These are phyloP conservation scores for Plectosphaerella sp. DNA, from an alignment of 2,329 filamentous ascomycete genomes.

Conservation along the genomic window DNA sequence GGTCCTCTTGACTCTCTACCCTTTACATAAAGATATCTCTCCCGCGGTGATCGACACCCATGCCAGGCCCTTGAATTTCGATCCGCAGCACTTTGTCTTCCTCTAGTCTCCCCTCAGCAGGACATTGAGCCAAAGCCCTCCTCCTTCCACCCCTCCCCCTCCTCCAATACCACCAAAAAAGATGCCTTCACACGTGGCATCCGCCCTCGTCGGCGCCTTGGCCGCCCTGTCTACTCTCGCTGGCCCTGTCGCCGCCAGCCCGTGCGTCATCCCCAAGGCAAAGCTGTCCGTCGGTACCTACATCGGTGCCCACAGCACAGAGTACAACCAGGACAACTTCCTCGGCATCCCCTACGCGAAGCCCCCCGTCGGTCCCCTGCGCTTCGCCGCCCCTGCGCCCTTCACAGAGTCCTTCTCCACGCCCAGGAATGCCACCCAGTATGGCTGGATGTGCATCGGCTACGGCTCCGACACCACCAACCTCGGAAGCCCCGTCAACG, in stretches of 20 bases:
- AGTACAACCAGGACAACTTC: slow-evolving; percentile 45
- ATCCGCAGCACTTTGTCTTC: no score
- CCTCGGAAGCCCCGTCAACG: slow-evolving; percentile 17
- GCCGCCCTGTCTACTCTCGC: background rate
- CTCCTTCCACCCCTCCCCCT: background rate
- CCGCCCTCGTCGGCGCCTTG: slow-evolving; percentile 1
- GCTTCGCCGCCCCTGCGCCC: slow-evolving; percentile 46
- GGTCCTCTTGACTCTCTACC: background rate
- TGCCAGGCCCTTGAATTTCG: no score
- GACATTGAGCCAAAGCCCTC: background rate
- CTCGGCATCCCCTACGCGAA: slow-evolving; percentile 54
- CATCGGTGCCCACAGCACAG: slow-evolving; percentile 29
- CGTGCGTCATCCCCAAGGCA: slow-evolving; percentile 4
- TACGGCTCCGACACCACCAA: slow-evolving; percentile 35
- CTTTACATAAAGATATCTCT: no score
- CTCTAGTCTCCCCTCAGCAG: background rate
- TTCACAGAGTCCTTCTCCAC: slow-evolving; percentile 40
- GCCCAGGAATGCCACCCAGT: slow-evolving; percentile 36
- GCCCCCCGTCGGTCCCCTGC: slow-evolving; percentile 42
- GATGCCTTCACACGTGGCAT: slow-evolving; percentile 4
- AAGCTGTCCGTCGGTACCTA: slow-evolving; percentile 26
- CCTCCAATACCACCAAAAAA: background rate
- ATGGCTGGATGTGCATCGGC: slow-evolving; percentile 43
- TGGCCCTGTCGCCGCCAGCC: background rate
- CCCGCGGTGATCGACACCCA: no score